phyloP scores from a whole-genome alignment of 768 basidiomycete genomes.

The Macrolepiota dolichaula region DNA sequence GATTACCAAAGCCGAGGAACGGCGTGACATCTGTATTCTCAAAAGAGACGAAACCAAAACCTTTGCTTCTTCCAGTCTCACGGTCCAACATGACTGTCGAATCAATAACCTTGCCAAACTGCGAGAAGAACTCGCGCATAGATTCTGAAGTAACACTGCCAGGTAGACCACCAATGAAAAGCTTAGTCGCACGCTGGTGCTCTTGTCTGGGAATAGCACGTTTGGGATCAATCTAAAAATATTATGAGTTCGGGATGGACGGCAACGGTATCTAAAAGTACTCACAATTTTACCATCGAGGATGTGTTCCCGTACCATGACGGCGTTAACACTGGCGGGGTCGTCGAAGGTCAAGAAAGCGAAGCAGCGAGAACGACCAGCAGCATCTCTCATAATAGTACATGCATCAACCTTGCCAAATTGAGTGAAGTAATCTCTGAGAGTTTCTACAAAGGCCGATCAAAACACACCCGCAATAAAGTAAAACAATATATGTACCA shows the following conservation, averaged over 20 bases:
- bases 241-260: not conserved
- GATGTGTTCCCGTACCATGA: constrained; percentile 93
- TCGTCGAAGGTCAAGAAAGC: constrained; percentile 97
- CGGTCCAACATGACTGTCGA: constrained; percentile 99
- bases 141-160: constrained; percentile 91
- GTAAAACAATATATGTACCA: constrained; percentile 62
- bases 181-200: constrained; percentile 87
- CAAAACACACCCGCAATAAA: constrained; percentile 32
- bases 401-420: constrained; percentile 97
- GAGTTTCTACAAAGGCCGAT: constrained; percentile 56
- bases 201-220: constrained; percentile 96
- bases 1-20: constrained; percentile 82
- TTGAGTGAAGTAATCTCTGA: constrained; percentile 88
- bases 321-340: constrained; percentile 88
- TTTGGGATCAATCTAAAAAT: constrained; percentile 93
- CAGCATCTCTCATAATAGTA: constrained; percentile 97
- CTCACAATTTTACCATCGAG: constrained; percentile 97
- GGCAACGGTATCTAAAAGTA: constrained; percentile 19
- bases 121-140: constrained; percentile 89
- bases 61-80: constrained; percentile 92
- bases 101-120: constrained; percentile 94
- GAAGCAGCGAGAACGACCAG: constrained; percentile 93
- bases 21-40: constrained; percentile 88
- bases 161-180: constrained; percentile 95
- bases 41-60: constrained; percentile 97